Evolutionary conservation across 2,329 filamentous ascomycete genomes (phyloP).

Genomic region (Xylaria sp.): DNA sequence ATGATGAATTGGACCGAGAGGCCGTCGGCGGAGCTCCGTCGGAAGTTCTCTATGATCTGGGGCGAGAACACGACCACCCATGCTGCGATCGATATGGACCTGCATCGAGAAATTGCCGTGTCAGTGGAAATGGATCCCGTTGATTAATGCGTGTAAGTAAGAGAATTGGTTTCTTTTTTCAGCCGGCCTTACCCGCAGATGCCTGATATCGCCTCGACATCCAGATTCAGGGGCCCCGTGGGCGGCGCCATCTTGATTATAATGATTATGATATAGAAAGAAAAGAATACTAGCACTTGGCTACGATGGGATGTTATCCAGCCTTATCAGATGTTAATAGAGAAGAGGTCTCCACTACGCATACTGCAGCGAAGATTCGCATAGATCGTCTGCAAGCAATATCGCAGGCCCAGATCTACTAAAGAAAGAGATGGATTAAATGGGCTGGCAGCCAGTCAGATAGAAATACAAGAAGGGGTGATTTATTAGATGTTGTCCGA

Average conservation of each 20-base stretch:
- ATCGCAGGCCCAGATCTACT: neutral
- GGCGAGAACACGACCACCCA: constrained; percentile 99
- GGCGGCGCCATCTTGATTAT: constrained; percentile 62
- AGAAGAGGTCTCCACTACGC: constrained; percentile 6
- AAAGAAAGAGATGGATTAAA: neutral
- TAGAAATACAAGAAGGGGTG: neutral
- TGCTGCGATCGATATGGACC: constrained; percentile 95
- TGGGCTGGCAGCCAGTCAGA: neutral
- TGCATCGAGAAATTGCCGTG: constrained; percentile 50
- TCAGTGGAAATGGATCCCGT: constrained; percentile 25
- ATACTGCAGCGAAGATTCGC: constrained; percentile 5
- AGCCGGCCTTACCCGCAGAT: constrained; percentile 77
- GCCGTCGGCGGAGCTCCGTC: constrained; percentile 83
- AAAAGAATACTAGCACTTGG: constrained; percentile 8
- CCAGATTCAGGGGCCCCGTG: constrained; percentile 72
- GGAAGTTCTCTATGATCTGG: constrained; percentile 96
- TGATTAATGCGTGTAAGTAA: neutral
- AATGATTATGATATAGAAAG: constrained; percentile 1
- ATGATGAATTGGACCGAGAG: constrained; percentile 92
- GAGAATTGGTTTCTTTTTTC: neutral
- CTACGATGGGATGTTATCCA: neutral
- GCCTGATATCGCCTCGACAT: constrained; percentile 90
- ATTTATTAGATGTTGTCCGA: neutral
- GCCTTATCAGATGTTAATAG: constrained; percentile 11
- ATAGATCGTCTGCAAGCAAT: constrained; percentile 15